A percentile compares a stretch with the other conserved stretches of the same genome.
These are phyloP conservation scores for Copromyces sp. DNA, from an alignment of 495 filamentous ascomycete genomes.

Conservation along the genomic window DNA sequence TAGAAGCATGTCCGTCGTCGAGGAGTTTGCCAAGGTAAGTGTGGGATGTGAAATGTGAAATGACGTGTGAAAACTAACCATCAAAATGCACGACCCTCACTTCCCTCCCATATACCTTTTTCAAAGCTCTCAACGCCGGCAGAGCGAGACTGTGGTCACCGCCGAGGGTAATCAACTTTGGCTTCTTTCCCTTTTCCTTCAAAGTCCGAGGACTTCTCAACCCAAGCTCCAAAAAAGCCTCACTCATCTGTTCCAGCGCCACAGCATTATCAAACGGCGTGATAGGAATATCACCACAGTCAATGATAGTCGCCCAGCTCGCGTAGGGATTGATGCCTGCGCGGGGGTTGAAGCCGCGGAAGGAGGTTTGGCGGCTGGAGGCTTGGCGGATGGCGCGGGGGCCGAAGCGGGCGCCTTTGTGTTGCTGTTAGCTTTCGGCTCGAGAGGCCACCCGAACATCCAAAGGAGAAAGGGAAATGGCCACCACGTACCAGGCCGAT, in stretches of 20 bases:
- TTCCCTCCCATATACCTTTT: slow-evolving; percentile 57
- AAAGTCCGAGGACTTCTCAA: slow-evolving; percentile 18
- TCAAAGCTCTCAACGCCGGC: slow-evolving; percentile 62
- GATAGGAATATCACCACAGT: slow-evolving; percentile 79
- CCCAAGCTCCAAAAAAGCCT: slow-evolving; percentile 50
- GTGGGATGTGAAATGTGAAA: slow-evolving; percentile 11
- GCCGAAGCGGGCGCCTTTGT: slow-evolving; percentile 63
- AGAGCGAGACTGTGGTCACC: slow-evolving; percentile 76
- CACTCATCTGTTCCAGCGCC: slow-evolving; percentile 66
- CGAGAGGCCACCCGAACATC: background rate
- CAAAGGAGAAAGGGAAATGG: background rate
- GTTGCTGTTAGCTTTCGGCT: background rate
- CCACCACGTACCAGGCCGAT: slow-evolving; percentile 54
- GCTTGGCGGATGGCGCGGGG: slow-evolving; percentile 74
- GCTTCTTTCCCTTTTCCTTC: slow-evolving; percentile 29
- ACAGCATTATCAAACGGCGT: slow-evolving; percentile 69
- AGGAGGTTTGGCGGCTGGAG: slow-evolving; percentile 59
- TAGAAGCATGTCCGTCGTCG: too few species aligned
- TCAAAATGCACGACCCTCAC: slow-evolving; percentile 81
- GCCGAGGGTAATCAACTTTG: slow-evolving; percentile 68
- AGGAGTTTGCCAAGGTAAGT: too few species aligned
- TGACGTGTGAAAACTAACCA: slow-evolving; percentile 23
- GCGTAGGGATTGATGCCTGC: slow-evolving; percentile 68
- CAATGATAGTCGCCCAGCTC: slow-evolving; percentile 62
- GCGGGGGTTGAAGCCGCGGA: slow-evolving; percentile 68